A percentile compares a stretch with the other conserved stretches of the same genome.
Conservation (phyloP, 768 basidiomycete genomes). For the Hygrophoropsis aurantiaca region DNA sequence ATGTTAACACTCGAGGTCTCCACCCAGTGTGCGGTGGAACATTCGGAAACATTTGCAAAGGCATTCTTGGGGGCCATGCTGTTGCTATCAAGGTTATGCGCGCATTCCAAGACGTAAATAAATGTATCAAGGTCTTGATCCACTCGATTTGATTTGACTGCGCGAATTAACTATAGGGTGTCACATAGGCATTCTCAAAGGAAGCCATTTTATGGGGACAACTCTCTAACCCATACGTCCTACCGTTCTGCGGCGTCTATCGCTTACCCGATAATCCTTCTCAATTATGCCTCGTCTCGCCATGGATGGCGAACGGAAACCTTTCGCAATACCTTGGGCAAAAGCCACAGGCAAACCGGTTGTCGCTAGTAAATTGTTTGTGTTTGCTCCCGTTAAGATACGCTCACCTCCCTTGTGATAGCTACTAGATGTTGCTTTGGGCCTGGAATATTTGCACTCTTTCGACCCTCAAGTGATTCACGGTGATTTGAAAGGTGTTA, state of each 20-base stretch:
- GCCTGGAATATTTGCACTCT: constrained; percentile 27
- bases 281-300: constrained; percentile 34
- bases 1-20: not conserved
- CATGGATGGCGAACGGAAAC: constrained; percentile 38
- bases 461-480: constrained; percentile 29
- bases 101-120: constrained; percentile 9
- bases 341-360: constrained; percentile 21
- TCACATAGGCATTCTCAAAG: constrained; percentile 20
- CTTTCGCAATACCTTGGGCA: constrained; percentile 27
- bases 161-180: constrained; percentile 11
- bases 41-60: constrained; percentile 34
- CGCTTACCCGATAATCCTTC: constrained; percentile 1
- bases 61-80: constrained; percentile 21
- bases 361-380: constrained; percentile 28
- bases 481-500: constrained; percentile 32
- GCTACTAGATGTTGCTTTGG: constrained; percentile 20
- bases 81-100: constrained; percentile 28
- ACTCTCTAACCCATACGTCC: constrained; percentile 32
- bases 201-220: constrained; percentile 36
- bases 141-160: constrained; percentile 3
- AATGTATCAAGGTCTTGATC: constrained; percentile 25
- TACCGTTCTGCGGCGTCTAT: constrained; percentile 35
- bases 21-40: constrained; percentile 22
- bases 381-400: not conserved
- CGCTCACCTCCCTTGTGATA: no score